A percentile compares a stretch with the other conserved stretches of the same genome.
Evolutionary conservation across 257 asterid species (phyloP).

Genomic region (Misopates orontium): DNA sequence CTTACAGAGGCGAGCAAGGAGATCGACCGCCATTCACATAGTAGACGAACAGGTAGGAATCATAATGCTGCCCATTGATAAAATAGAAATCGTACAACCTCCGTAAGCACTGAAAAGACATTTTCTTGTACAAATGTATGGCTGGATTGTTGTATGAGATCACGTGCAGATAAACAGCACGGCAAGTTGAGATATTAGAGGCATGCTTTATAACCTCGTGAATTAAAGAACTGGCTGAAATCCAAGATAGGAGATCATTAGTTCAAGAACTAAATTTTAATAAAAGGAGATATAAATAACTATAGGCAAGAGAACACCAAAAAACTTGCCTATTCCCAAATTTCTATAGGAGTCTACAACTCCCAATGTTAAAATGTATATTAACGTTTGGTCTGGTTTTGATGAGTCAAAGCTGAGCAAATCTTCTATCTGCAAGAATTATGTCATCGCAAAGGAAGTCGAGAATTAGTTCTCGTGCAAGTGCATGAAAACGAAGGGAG

Average conservation of each 20-base stretch:
- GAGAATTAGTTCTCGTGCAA: not conserved
- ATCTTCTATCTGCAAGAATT: conserved; percentile 66
- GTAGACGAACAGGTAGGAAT: conserved; percentile 90
- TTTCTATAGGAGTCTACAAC: conserved; percentile 85
- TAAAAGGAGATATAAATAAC: conserved; percentile 10
- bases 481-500: not conserved
- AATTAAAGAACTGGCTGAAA: conserved; percentile 81
- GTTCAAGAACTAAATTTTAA: conserved; percentile 14
- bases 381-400: conserved; percentile 66
- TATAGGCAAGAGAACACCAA: conserved; percentile 8
- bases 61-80: conserved; percentile 81
- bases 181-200: conserved; percentile 61
- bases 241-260: conserved; percentile 31
- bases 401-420: conserved; percentile 69
- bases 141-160: conserved; percentile 92
- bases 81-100: conserved; percentile 71
- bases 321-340: conserved; percentile 75
- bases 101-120: conserved; percentile 80
- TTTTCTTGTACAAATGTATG: conserved; percentile 82
- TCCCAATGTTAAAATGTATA: conserved; percentile 90
- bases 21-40: conserved; percentile 93
- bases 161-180: conserved; percentile 94
- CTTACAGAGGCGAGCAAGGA: conserved; percentile 96
- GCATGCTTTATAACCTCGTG: conserved; percentile 82
- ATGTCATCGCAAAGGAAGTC: not conserved